Evolutionary conservation across 768 basidiomycete genomes (phyloP).

Genomic region (Hygrophorus pudorinus): DNA sequence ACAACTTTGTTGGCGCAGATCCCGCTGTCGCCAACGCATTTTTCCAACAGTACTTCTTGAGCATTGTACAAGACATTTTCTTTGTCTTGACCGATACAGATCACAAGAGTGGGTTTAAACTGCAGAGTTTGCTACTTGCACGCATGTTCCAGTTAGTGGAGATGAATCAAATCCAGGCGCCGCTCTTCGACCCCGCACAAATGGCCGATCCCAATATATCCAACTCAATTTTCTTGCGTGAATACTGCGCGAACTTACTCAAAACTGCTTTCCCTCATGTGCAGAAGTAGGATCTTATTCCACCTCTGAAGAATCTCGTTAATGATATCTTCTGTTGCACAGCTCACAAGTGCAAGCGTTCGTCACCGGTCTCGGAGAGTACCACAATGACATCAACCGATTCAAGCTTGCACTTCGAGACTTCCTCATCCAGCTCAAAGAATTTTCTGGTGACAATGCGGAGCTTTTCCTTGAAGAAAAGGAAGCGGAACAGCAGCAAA

Average conservation of each 20-base stretch:
- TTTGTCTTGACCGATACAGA: slow-evolving; percentile 96
- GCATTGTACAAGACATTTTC: slow-evolving; percentile 91
- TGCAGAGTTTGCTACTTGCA: slow-evolving; percentile 86
- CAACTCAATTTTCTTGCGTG: slow-evolving; percentile 72
- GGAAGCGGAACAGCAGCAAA: slow-evolving; percentile 71
- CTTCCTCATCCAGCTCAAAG: slow-evolving; percentile 96
- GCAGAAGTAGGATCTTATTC: slow-evolving; percentile 48
- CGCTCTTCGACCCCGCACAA: slow-evolving; percentile 74
- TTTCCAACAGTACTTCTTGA: slow-evolving; percentile 94
- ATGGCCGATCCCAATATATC: slow-evolving; percentile 60
- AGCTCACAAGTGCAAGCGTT: slow-evolving; percentile 71
- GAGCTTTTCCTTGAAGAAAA: slow-evolving; percentile 93
- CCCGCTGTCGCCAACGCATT: slow-evolving; percentile 77
- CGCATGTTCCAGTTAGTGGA: slow-evolving; percentile 92
- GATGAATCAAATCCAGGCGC: slow-evolving; percentile 65
- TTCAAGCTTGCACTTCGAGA: slow-evolving; percentile 95
- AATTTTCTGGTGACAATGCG: slow-evolving; percentile 91
- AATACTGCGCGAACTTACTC: slow-evolving; percentile 80
- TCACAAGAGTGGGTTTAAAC: slow-evolving; percentile 98
- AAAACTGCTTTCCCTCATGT: slow-evolving; percentile 90
- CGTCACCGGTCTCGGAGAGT: slow-evolving; percentile 55
- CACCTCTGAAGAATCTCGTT: slow-evolving; percentile 8
- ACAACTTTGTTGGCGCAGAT: slow-evolving; percentile 80
- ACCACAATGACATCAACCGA: slow-evolving; percentile 70
- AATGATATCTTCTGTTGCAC: slow-evolving; percentile 1